phyloP scores from a whole-genome alignment of 768 basidiomycete genomes.

The Phaeotremella skinneri region DNA sequence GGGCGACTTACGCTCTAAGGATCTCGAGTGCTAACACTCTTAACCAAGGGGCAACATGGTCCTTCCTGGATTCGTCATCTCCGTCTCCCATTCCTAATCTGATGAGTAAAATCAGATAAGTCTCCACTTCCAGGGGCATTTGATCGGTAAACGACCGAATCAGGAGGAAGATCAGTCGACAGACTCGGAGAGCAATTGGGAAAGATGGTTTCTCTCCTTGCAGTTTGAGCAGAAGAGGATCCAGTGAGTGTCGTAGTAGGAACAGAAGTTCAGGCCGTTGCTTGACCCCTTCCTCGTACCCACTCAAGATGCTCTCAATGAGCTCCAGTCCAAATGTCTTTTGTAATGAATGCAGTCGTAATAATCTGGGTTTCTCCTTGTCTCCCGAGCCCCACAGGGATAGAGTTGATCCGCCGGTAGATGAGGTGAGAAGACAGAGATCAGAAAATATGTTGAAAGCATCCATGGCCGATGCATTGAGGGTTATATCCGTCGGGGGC shows the following conservation, averaged over 20 bases:
- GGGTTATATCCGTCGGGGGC: conserved; percentile 43
- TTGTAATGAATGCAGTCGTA: conserved; percentile 76
- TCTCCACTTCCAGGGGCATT: conserved; percentile 77
- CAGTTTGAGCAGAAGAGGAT: conserved; percentile 80
- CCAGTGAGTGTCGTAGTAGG: conserved; percentile 84
- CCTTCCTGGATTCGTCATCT: conserved; percentile 28
- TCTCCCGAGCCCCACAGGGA: conserved; percentile 28
- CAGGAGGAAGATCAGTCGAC: conserved; percentile 87
- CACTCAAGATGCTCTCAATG: conserved; percentile 85
- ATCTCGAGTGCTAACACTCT: conserved; percentile 89
- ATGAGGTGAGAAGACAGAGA: conserved; percentile 71
- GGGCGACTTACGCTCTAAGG: conserved; percentile 62
- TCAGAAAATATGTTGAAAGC: conserved; percentile 89
- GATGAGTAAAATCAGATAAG: conserved; percentile 66
- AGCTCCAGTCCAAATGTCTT: conserved; percentile 96
- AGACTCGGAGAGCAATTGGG: conserved; percentile 83
- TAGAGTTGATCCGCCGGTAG: conserved; percentile 12
- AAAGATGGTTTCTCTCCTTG: conserved; percentile 76
- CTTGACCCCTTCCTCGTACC: conserved; percentile 52
- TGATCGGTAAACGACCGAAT: conserved; percentile 85
- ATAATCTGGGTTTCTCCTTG: conserved; percentile 67
- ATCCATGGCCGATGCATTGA: conserved; percentile 77
- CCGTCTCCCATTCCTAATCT: conserved; percentile 53
- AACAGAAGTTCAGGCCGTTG: conserved; percentile 82
- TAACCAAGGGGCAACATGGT: conserved; percentile 68